Percentiles rank a stretch among this genome's conserved stretches.
These are phyloP conservation scores for Phytophthora sp. DNA, from an alignment of 352 stramenopile species.

Conservation along the genomic window DNA sequence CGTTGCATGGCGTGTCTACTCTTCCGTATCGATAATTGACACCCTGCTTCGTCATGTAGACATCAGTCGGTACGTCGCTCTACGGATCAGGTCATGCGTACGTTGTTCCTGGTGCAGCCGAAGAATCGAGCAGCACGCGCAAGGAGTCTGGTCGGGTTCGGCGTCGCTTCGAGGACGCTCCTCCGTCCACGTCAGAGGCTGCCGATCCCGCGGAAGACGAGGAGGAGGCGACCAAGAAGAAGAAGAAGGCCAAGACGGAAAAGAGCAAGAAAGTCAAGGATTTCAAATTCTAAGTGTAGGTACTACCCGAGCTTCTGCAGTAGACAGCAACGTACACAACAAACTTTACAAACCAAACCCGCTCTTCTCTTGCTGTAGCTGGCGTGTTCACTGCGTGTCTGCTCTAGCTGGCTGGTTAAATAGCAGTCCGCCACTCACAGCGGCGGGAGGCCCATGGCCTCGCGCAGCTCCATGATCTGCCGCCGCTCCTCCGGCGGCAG, in stretches of 20 bases:
- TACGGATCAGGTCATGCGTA: slow-evolving; percentile 82
- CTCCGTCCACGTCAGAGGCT: slow-evolving; percentile 27
- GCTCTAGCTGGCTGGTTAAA: slow-evolving; percentile 18
- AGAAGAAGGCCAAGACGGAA: slow-evolving; percentile 77
- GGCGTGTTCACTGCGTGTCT: neutral
- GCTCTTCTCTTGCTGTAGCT: slow-evolving; percentile 4
- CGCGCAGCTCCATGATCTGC: slow-evolving; percentile 86
- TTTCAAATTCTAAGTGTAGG: slow-evolving; percentile 79
- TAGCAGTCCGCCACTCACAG: slow-evolving; percentile 38
- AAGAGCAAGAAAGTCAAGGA: slow-evolving; percentile 88
- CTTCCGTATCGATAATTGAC: neutral
- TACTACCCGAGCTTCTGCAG: slow-evolving; percentile 25
- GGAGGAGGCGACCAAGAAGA: slow-evolving; percentile 65
- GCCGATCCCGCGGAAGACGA: slow-evolving; percentile 49
- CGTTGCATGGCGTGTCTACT: neutral
- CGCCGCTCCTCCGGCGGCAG: slow-evolving; percentile 70
- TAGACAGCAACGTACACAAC: slow-evolving; percentile 31
- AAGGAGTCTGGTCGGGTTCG: slow-evolving; percentile 63
- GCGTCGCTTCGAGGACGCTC: slow-evolving; percentile 74
- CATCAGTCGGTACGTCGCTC: slow-evolving; percentile 70
- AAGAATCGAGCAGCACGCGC: slow-evolving; percentile 40
- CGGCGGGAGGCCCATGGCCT: slow-evolving; percentile 77
- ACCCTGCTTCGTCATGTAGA: slow-evolving; percentile 32
- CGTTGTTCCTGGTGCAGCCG: slow-evolving; percentile 53
- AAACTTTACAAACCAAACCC: slow-evolving; percentile 4